Percentiles rank a stretch among this genome's conserved stretches.
Conservation (phyloP, 1,139 yeast species). For the Hansenula lynferdii region DNA sequence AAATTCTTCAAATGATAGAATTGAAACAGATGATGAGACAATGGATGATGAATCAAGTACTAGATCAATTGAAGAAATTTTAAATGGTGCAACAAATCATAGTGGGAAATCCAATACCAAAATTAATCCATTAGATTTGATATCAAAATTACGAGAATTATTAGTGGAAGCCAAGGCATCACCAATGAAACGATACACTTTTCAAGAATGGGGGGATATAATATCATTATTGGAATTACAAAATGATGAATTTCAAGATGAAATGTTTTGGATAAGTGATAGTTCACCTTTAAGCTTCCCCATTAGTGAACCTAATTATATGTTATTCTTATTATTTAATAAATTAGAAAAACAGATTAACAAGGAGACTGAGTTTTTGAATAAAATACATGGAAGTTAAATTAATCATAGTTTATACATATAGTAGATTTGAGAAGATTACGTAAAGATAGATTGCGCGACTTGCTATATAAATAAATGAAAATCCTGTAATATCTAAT, state of each 20-base stretch:
- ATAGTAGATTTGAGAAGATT: too few species aligned
- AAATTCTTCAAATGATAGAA: conserved; percentile 6
- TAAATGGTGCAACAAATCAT: conserved; percentile 9
- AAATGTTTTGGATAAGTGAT: conserved; percentile 52
- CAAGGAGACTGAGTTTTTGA: neutral
- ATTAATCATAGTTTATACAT: too few species aligned
- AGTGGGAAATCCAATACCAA: conserved; percentile 1
- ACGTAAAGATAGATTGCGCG: too few species aligned
- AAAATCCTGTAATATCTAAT: too few species aligned
- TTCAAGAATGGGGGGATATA: conserved; percentile 42
- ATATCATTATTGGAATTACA: conserved; percentile 25
- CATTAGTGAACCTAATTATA: conserved; percentile 59
- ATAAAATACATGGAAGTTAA: conserved; percentile 15
- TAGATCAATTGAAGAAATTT: conserved; percentile 17
- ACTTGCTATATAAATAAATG: too few species aligned
- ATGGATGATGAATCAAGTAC: conserved; percentile 10
- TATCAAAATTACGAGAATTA: conserved; percentile 20
- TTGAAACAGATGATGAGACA: conserved; percentile 4
- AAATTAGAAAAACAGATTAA: conserved; percentile 13
- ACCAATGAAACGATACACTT: conserved; percentile 30
- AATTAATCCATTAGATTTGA: neutral
- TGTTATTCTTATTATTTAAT: conserved; percentile 32
- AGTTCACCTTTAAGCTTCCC: conserved; percentile 65
- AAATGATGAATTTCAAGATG: conserved; percentile 22
- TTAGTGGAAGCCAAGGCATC: conserved; percentile 24